phyloP scores from a whole-genome alignment of 129 eudicot genomes.

The Centaurea solstitialis region DNA sequence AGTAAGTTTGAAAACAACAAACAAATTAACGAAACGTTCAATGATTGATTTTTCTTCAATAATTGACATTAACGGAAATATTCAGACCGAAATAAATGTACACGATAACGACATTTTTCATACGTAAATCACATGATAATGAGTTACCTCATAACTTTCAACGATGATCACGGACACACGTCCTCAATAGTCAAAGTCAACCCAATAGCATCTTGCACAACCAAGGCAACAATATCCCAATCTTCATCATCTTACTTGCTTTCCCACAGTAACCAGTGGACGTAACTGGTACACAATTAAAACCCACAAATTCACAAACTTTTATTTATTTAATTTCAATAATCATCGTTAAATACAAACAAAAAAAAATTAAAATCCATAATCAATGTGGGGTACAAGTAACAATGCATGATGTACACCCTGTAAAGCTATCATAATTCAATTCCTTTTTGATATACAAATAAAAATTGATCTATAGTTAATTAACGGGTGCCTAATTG shows the following conservation, averaged over 20 bases:
- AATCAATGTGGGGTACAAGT: constrained; percentile 17
- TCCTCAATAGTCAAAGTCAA: constrained; percentile 2
- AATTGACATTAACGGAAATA: background rate
- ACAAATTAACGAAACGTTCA: background rate
- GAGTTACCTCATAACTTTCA: constrained; percentile 4
- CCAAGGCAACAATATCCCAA: constrained; percentile 18
- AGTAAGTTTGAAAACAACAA: background rate
- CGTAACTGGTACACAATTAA: constrained; percentile 25
- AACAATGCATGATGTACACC: constrained; percentile 8
- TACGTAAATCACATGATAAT: background rate
- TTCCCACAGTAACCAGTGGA: constrained; percentile 19
- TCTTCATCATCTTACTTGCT: constrained; percentile 17
- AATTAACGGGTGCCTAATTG: background rate
- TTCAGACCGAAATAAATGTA: background rate
- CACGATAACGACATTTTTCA: background rate
- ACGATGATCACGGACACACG: constrained; percentile 30
- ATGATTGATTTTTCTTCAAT: background rate
- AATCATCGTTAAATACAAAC: background rate
- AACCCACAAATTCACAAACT: constrained; percentile 4
- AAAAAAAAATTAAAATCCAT: background rate
- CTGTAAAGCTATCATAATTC: constrained; percentile 11
- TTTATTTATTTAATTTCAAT: background rate
- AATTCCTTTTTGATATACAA: constrained; percentile 3
- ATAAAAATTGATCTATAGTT: background rate
- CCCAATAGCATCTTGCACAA: constrained; percentile 13